phyloP scores from a whole-genome alignment of 2,329 filamentous ascomycete genomes.

The Calycina herbarum region DNA sequence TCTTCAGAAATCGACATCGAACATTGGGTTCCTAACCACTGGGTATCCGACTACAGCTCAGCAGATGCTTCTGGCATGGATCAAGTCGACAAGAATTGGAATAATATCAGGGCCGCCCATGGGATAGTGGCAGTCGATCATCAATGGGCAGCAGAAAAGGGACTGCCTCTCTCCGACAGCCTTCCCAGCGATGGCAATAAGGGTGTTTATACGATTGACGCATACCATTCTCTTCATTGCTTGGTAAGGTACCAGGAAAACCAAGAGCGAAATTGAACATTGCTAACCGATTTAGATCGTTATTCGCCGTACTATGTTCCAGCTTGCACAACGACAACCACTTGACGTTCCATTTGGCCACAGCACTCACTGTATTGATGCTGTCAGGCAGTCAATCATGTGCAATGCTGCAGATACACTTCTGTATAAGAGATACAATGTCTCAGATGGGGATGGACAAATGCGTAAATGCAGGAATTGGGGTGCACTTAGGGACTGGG shows the following conservation, averaged over 20 bases:
- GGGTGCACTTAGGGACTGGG: neutral
- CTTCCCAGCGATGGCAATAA: constrained; percentile 4
- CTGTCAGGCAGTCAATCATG: neutral
- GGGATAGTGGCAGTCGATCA: constrained; percentile 10
- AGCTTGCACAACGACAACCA: neutral
- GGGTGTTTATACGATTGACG: constrained; percentile 8
- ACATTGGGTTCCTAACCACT: neutral
- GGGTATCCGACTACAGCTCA: neutral
- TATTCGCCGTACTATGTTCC: neutral
- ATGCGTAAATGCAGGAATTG: constrained; percentile 4
- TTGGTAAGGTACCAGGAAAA: neutral
- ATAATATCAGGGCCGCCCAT: constrained; percentile 3
- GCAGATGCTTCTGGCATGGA: neutral
- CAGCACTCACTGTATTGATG: constrained; percentile 6
- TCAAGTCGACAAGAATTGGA: neutral
- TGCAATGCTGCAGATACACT: constrained; percentile 6
- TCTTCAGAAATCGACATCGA: neutral
- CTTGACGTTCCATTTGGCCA: neutral
- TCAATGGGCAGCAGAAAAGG: neutral
- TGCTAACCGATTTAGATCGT: neutral
- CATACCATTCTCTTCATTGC: constrained; percentile 3
- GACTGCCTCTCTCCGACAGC: neutral
- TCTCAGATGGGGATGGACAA: constrained; percentile 4
- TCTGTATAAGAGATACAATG: neutral
- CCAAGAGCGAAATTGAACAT: no score